A percentile compares a stretch with the other conserved stretches of the same genome.
Conservation (phyloP, 106 monocot genomes). For the Apostasia ramifera region DNA sequence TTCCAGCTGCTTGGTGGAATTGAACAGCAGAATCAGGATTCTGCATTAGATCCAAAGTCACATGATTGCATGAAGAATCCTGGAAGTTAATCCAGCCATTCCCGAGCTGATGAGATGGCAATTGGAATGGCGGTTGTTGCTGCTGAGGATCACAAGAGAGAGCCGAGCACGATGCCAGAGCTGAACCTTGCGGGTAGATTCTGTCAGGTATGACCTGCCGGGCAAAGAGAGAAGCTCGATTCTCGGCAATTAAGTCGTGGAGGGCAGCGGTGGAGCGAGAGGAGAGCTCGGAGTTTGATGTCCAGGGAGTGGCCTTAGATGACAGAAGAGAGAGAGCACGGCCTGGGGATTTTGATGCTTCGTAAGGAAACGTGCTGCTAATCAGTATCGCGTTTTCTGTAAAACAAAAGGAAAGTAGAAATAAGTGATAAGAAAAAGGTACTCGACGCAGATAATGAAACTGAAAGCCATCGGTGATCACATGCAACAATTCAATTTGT, state of each 20-base stretch:
- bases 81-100: slow-evolving; percentile 27
- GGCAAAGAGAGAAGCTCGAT: slow-evolving; percentile 50
- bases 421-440: no score
- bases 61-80: slow-evolving; percentile 11
- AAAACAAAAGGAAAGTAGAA: neutral
- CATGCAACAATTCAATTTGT: no score
- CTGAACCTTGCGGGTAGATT: neutral
- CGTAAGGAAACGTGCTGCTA: slow-evolving; percentile 17
- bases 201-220: slow-evolving; percentile 22
- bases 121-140: slow-evolving; percentile 6
- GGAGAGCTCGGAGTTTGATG: slow-evolving; percentile 41
- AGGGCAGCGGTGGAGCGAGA: slow-evolving; percentile 55
- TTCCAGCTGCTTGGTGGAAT: slow-evolving; percentile 1
- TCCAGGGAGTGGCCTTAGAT: slow-evolving; percentile 40
- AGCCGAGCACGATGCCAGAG: neutral
- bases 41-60: slow-evolving; percentile 66
- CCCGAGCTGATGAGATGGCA: neutral
- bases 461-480: no score
- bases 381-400: slow-evolving; percentile 15
- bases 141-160: slow-evolving; percentile 5
- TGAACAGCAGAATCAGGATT: slow-evolving; percentile 22
- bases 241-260: slow-evolving; percentile 62
- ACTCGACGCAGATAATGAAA: no score
- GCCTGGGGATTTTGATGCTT: slow-evolving; percentile 29
- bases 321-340: slow-evolving; percentile 97